Percentiles rank a stretch among this genome's conserved stretches.
These are phyloP conservation scores for Cutaneotrichosporon cyanovorans DNA, from an alignment of 1,284 basidiomycete genomes.

Conservation along the genomic window DNA sequence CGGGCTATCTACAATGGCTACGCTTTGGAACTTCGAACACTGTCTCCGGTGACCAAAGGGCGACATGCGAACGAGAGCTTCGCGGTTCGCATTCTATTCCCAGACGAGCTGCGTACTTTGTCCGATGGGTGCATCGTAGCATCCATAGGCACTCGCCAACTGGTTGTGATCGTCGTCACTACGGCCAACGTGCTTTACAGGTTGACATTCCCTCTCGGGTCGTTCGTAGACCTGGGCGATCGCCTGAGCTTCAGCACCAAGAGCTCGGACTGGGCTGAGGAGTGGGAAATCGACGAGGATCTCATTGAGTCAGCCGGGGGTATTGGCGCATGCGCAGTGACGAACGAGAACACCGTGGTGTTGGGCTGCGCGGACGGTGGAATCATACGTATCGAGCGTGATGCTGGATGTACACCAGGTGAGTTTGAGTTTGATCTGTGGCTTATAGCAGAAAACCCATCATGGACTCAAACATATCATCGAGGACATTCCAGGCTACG, in stretches of 20 bases:
- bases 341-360: constrained; percentile 61
- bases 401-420: constrained; percentile 23
- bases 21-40: constrained; percentile 66
- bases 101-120: constrained; percentile 57
- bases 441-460: constrained; percentile 17
- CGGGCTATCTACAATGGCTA: constrained; percentile 67
- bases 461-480: constrained; percentile 34
- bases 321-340: constrained; percentile 55
- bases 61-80: constrained; percentile 37
- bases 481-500: constrained; percentile 30
- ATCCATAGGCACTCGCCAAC: constrained; percentile 52
- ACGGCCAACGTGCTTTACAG: constrained; percentile 66
- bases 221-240: constrained; percentile 20
- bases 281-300: constrained; percentile 33
- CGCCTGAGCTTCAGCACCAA: constrained; percentile 26
- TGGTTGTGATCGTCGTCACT: constrained; percentile 67
- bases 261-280: constrained; percentile 33
- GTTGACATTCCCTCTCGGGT: constrained; percentile 54
- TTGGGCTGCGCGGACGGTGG: constrained; percentile 62
- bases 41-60: constrained; percentile 47
- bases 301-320: constrained; percentile 23
- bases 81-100: constrained; percentile 65
- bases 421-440: background rate
- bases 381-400: constrained; percentile 58
- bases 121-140: constrained; percentile 51